Evolutionary conservation across 139 green algal genomes (phyloP).

Genomic region (Nannochloris sp.): DNA sequence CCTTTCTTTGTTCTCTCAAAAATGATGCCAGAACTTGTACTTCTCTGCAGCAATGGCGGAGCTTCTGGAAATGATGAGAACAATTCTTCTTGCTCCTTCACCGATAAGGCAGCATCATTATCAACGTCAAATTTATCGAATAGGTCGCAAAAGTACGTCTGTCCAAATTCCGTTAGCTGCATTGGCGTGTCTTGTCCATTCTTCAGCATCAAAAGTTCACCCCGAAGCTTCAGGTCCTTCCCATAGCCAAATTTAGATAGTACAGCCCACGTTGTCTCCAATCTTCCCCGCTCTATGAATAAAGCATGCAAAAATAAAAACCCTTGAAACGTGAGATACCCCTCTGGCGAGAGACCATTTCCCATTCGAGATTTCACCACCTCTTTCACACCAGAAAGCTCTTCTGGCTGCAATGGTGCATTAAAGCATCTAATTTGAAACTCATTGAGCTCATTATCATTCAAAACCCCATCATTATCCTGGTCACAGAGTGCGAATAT

Average conservation of each 20-base stretch:
- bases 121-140: constrained; percentile 49
- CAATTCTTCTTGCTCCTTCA: constrained; percentile 38
- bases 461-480: constrained; percentile 65
- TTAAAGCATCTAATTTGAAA: constrained; percentile 77
- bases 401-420: constrained; percentile 58
- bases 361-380: constrained; percentile 62
- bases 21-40: constrained; percentile 20
- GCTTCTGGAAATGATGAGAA: constrained; percentile 44
- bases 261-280: constrained; percentile 87
- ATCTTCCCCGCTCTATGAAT: constrained; percentile 85
- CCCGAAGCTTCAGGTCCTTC: constrained; percentile 48
- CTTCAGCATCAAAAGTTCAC: constrained; percentile 45
- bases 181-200: constrained; percentile 40
- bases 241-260: constrained; percentile 75
- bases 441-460: constrained; percentile 72
- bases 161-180: constrained; percentile 44
- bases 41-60: constrained; percentile 18
- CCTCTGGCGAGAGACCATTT: constrained; percentile 45
- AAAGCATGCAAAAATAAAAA: constrained; percentile 92
- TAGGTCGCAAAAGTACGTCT: constrained; percentile 42
- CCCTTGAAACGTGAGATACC: constrained; percentile 68
- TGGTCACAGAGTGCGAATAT: constrained; percentile 80
- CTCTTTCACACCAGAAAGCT: constrained; percentile 80
- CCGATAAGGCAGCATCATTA: constrained; percentile 40
- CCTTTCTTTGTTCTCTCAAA: constrained; percentile 27